Evolutionary conservation across 2,329 filamentous ascomycete species (phyloP).

Genomic region (Paraconiothyrium sp.): DNA sequence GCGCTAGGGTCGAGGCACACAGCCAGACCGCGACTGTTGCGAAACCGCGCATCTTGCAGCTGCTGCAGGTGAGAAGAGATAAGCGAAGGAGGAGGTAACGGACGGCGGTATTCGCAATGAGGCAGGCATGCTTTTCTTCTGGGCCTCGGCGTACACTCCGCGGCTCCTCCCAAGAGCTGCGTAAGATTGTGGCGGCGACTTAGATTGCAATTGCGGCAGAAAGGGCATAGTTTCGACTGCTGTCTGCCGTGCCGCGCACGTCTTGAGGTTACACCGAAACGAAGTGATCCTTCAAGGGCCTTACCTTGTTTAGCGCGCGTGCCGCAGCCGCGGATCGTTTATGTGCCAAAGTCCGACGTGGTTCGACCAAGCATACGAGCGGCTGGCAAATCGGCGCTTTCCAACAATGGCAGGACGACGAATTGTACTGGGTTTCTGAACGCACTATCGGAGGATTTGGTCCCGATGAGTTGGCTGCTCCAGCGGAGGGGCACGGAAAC

Average conservation of each 20-base stretch:
- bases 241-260: background rate
- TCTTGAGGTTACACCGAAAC: too few species aligned
- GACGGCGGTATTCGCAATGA: background rate
- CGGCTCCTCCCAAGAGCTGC: too few species aligned
- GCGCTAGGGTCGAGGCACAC: constrained; percentile 8
- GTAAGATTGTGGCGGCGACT: background rate
- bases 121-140: background rate
- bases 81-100: background rate
- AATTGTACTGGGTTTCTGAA: background rate
- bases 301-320: background rate
- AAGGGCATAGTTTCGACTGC: background rate
- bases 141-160: background rate
- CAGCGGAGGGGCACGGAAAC: background rate
- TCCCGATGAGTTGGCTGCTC: background rate
- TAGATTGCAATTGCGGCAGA: background rate
- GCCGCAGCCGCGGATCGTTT: background rate
- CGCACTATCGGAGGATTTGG: background rate
- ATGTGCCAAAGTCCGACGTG: background rate
- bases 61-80: background rate
- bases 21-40: constrained; percentile 10
- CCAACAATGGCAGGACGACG: background rate
- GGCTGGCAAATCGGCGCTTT: background rate
- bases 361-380: background rate
- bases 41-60: constrained; percentile 17
- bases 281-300: background rate